phyloP scores from a whole-genome alignment of 116 monocot genomes.

The Iris pallida region DNA sequence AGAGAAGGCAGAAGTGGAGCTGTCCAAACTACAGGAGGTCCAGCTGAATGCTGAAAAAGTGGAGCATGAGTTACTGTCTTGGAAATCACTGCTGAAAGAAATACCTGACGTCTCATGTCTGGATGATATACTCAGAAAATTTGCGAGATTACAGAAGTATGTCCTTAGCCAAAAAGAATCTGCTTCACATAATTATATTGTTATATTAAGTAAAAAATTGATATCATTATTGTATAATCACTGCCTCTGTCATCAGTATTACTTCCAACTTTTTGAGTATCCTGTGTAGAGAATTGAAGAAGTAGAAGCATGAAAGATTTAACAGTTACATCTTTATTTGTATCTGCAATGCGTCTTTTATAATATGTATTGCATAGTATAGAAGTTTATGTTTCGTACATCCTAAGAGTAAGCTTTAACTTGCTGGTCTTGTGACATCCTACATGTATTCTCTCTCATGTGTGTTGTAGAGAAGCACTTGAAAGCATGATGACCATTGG shows the following conservation, averaged over 20 bases:
- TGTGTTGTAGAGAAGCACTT: slow-evolving; percentile 54
- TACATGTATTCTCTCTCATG: not conserved
- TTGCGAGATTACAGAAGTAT: slow-evolving; percentile 71
- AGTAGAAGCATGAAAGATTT: not conserved
- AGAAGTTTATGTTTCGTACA: not conserved
- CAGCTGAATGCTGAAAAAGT: slow-evolving; percentile 50
- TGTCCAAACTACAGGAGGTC: slow-evolving; percentile 53
- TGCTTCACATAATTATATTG: not conserved
- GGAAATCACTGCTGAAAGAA: slow-evolving; percentile 65
- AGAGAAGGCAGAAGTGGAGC: slow-evolving; percentile 71
- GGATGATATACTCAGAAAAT: slow-evolving; percentile 68
- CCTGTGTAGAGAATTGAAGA: not conserved
- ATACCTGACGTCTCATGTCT: slow-evolving; percentile 72
- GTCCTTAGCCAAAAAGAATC: slow-evolving; percentile 4
- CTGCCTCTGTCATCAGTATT: not conserved
- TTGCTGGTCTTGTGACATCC: not conserved
- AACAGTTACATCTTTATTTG: not conserved
- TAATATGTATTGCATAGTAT: not conserved
- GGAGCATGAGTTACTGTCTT: slow-evolving; percentile 59
- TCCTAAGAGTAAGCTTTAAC: not conserved
- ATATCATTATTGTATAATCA: not conserved
- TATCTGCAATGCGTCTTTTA: not conserved
- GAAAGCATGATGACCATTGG: slow-evolving; percentile 71
- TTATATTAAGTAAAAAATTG: not conserved
- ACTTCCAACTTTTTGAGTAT: not conserved